Evolutionary conservation across 352 stramenopile genomes (phyloP), one percentile per base, ranked within the genome.

Genomic region (Peronospora farinosa): DNA sequence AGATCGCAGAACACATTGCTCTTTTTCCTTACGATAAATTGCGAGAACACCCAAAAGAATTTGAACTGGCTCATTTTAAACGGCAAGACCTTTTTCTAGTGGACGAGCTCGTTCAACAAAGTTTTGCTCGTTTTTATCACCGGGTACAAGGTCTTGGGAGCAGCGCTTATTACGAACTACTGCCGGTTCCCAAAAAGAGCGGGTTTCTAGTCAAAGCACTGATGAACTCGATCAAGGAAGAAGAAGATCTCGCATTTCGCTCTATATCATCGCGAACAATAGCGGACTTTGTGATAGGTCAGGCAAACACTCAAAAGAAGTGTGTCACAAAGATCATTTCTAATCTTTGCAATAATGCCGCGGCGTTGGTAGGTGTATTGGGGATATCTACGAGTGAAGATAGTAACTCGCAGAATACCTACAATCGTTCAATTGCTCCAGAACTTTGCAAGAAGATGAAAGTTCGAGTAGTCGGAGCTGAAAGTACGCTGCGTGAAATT

Each of bases 31-130:
- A 77, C 36, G 59, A 71, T 0, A 40, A 54, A 5, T 54, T 92
- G 2, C 41, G 60, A n/a, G 33, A 2, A 0, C 11, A 68, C 12
- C 54, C 67, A 2, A 33, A 63, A 19, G 65, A 60, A 32, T 92
- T 77, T 47, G 76, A 92, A 53, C 46, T 69, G 33, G 74, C 80
- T 11, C 83, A 93, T 51, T 90, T 89, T 28, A 75, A 77, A 35
- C 74, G 83, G 0, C 83, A 93, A 59, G 83, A 93, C 41, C 51
- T 93, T 13, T 93, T 90, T 57, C 48, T 88, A 1, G 48, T 88
- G 1, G 83, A 93, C 36, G 83, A 93, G 5, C 40, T 72, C 5
- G 49, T 92, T 23, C 76, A 87, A 25, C 57, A 78, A 52, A 65
- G 63, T 3, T 90, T 76, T 31, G 54, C 62, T 31, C 60, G 50